phyloP scores from a whole-genome alignment of 2,329 filamentous ascomycete species.

The Fusarium secorum region DNA sequence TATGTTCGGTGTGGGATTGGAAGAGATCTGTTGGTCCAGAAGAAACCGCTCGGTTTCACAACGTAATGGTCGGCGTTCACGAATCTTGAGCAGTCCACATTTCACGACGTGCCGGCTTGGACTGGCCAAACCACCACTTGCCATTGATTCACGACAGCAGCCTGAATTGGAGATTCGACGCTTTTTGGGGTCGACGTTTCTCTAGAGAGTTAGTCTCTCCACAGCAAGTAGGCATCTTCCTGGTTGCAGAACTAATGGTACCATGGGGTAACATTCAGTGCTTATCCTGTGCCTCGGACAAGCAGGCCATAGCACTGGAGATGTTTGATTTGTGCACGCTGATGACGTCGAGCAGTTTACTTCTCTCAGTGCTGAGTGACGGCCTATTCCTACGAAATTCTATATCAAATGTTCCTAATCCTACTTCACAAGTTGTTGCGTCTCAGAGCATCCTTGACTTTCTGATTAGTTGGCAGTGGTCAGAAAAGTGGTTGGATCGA shows the following conservation, averaged over 20 bases:
- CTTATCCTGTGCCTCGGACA: not conserved
- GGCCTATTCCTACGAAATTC: not conserved
- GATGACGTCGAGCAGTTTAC: not conserved
- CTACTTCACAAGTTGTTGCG: not conserved
- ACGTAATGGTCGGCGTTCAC: not conserved
- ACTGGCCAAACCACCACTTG: not conserved
- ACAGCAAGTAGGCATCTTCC: not conserved
- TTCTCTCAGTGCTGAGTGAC: not conserved
- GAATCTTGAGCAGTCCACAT: not conserved
- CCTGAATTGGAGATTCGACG: not conserved
- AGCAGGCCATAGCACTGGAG: not conserved
- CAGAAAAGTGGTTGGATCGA: not conserved
- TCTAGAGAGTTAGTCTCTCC: not conserved
- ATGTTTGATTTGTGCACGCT: conserved; percentile 20
- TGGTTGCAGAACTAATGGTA: not conserved
- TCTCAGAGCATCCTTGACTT: not conserved
- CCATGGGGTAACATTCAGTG: not conserved
- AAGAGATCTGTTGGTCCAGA: not conserved
- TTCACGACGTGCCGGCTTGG: not conserved
- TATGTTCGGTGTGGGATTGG: not conserved
- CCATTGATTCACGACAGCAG: not conserved
- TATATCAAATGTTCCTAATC: not conserved
- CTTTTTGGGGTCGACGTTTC: not conserved
- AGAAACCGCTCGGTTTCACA: not conserved
- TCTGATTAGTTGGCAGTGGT: not conserved